Base-by-base conservation (phyloP, 768 basidiomycete genomes). In the Tremella mesenterica region DNA sequence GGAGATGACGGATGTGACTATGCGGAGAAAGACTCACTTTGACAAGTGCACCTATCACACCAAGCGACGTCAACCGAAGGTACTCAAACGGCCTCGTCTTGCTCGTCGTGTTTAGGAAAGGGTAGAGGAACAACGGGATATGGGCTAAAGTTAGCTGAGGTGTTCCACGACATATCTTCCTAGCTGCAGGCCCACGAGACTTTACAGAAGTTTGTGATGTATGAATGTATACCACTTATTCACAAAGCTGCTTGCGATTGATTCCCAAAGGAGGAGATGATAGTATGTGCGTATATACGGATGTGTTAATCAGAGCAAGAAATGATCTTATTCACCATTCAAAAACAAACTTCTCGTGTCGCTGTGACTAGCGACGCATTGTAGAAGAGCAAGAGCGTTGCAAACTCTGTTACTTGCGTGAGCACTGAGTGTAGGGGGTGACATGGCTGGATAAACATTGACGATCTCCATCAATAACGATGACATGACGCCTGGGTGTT, bases 31-130 rank as follows among this genome's bases (percentile, higher is more conserved):
- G 27, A 73, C 74, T 53, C 63, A 90, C 90, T 80, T 99, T 99
- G 71, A 99, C 95, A 47, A 99, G 82, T 18, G 95, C 95, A 36
- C 95, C 95, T 61, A 99, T 99, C 58, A 99, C 95, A 31, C 95
- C 95, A n/a, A 99, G 82, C 33, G 91, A 95, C 12, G 95, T 99
- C 52, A 99, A 82, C n/a, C 95, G 85, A 49, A 99, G 83, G 74
- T 99, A 99, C 78, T 99, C 95, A 70, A 99, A 99, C 1, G 93
- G 93, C n/a, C 93, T 83, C 12, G 93, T 97, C 79, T 99, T 99
- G 52, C 88, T 90, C 12, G 91, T 99, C 5, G 93, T 99, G 75
- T 99, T 99, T 64, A 99, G 79, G 77, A 99, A 99, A 18, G 93
- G 93, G 75, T 99, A 99, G 64, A 99, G 79, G 73, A 81, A 81